phyloP scores from a whole-genome alignment of 768 basidiomycete species.

The Butyriboletus loyo region DNA sequence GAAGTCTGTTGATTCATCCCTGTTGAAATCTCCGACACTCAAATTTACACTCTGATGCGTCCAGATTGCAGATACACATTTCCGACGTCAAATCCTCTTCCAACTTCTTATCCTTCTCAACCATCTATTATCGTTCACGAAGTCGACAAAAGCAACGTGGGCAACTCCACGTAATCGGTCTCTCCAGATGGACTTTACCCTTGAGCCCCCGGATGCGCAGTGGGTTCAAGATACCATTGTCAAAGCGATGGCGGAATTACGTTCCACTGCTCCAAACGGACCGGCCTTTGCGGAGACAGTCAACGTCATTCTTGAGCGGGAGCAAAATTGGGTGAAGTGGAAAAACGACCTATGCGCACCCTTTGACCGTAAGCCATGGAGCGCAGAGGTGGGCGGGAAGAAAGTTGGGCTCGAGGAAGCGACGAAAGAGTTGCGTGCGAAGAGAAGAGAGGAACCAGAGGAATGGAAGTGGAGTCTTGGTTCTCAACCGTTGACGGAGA shows the following conservation, averaged over 20 bases:
- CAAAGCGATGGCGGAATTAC: constrained; percentile 54
- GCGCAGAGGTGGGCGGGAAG: constrained; percentile 43
- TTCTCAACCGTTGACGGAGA: constrained; percentile 69
- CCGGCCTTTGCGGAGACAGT: constrained; percentile 75
- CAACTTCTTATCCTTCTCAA: constrained; percentile 78
- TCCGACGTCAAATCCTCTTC: constrained; percentile 90
- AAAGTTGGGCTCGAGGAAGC: constrained; percentile 61
- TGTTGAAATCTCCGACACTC: neutral
- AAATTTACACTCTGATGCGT: constrained; percentile 11
- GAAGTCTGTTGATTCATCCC: constrained; percentile 53
- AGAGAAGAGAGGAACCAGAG: constrained; percentile 54
- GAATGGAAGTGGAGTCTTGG: constrained; percentile 68
- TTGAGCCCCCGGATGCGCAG: constrained; percentile 61
- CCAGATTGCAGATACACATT: constrained; percentile 86
- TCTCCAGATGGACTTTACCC: constrained; percentile 79
- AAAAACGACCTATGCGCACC: constrained; percentile 79
- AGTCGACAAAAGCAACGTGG: constrained; percentile 60
- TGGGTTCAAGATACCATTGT: constrained; percentile 74
- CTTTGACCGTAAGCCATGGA: constrained; percentile 74
- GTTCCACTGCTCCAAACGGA: constrained; percentile 76
- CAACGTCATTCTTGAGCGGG: constrained; percentile 67
- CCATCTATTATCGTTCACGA: constrained; percentile 74
- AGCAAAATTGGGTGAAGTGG: constrained; percentile 90
- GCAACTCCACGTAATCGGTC: constrained; percentile 67
- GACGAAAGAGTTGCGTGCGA: constrained; percentile 48